These are phyloP conservation scores for Rossbeevera mucosa DNA, from an alignment of 768 basidiomycete species.

Conservation along the genomic window DNA sequence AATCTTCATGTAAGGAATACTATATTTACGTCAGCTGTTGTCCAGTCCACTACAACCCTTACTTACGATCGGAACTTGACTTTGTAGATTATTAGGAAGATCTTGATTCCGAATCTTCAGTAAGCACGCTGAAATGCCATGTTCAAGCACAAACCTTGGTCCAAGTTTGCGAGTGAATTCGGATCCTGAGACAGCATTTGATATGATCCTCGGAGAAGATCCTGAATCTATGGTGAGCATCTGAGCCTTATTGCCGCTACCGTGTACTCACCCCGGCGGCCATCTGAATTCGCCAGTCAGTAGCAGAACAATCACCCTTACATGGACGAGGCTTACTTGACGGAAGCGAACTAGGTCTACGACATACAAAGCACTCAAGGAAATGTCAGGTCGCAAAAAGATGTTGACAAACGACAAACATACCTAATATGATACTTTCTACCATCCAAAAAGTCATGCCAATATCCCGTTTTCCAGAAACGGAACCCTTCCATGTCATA, in stretches of 20 bases:
- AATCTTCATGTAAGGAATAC: slow-evolving; percentile 87
- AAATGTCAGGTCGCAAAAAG: slow-evolving; percentile 6
- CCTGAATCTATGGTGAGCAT: slow-evolving; percentile 39
- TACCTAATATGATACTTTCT: slow-evolving; percentile 94
- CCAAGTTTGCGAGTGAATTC: slow-evolving; percentile 87
- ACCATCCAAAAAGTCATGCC: slow-evolving; percentile 83
- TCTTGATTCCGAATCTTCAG: slow-evolving; percentile 42
- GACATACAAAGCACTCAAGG: slow-evolving; percentile 85
- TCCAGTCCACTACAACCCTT: neutral
- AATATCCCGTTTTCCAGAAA: slow-evolving; percentile 98
- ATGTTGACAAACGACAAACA: slow-evolving; percentile 12
- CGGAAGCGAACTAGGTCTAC: slow-evolving; percentile 94
- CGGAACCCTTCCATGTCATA: slow-evolving; percentile 95
- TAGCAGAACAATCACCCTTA: neutral
- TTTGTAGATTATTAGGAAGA: slow-evolving; percentile 92
- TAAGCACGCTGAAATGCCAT: neutral
- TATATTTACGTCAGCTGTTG: slow-evolving; percentile 27
- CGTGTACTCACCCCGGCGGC: slow-evolving; percentile 50
- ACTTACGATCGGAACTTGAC: slow-evolving; percentile 88
- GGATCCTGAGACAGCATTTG: slow-evolving; percentile 94
- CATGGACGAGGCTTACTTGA: slow-evolving; percentile 46
- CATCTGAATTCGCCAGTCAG: slow-evolving; percentile 31
- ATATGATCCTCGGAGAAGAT: slow-evolving; percentile 86
- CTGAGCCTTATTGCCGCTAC: neutral
- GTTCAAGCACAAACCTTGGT: slow-evolving; percentile 60